phyloP scores from a whole-genome alignment of 768 basidiomycete genomes.

The Ephemerocybe angulata region DNA sequence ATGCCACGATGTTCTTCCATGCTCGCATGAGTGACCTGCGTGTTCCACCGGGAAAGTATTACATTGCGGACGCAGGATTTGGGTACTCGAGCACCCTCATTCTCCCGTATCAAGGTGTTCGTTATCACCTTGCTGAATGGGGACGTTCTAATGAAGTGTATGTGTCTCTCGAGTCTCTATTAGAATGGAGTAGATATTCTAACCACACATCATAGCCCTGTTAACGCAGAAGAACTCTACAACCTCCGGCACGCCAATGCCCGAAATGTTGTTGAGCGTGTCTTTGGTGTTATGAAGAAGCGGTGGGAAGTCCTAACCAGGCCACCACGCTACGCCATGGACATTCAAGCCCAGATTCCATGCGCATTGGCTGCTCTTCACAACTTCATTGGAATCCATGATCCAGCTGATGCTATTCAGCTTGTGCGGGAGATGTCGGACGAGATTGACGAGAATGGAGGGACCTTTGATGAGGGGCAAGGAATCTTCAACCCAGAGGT shows the following conservation, averaged over 20 bases:
- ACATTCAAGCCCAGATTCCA: constrained; percentile 24
- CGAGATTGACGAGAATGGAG: background rate
- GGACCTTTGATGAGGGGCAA: background rate
- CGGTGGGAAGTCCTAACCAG: constrained; percentile 17
- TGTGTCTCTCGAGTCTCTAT: background rate
- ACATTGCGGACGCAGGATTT: constrained; percentile 38
- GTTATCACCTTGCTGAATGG: constrained; percentile 38
- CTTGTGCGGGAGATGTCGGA: background rate
- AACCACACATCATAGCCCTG: constrained; percentile 23
- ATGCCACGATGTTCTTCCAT: constrained; percentile 28
- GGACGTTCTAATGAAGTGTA: constrained; percentile 17
- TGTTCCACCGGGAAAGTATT: constrained; percentile 30
- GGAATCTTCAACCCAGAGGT: background rate
- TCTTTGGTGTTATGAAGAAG: constrained; percentile 30
- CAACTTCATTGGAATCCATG: constrained; percentile 30
- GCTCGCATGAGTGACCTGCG: constrained; percentile 22
- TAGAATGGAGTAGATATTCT: background rate
- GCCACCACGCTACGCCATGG: constrained; percentile 21
- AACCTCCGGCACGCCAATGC: constrained; percentile 28
- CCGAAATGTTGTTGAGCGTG: constrained; percentile 27
- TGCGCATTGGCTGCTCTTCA: constrained; percentile 25
- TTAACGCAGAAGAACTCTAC: constrained; percentile 24
- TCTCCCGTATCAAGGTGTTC: constrained; percentile 33
- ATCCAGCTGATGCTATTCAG: constrained; percentile 24
- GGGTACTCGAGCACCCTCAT: constrained; percentile 29